Percentiles rank a stretch among this genome's conserved stretches.
These are phyloP conservation scores for Ogataea hybrid DNA, from an alignment of 1,139 yeast genomes.

Conservation along the genomic window DNA sequence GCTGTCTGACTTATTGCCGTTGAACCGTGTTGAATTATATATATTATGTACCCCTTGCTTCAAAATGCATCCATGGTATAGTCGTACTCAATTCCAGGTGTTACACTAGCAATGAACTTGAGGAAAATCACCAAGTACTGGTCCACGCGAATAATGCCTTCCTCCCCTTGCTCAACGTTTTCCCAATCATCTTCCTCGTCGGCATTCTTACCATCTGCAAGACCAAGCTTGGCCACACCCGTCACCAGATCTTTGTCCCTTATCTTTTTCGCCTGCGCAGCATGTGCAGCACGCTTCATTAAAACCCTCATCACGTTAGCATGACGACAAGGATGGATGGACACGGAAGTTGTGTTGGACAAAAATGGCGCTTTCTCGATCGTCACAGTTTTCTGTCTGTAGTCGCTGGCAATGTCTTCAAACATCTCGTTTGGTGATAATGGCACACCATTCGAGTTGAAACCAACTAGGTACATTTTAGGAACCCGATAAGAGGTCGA, in stretches of 20 bases:
- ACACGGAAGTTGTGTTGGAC: constrained; percentile 74
- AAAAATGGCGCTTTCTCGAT: constrained; percentile 90
- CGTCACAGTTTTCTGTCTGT: constrained; percentile 93
- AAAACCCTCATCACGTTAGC: constrained; percentile 91
- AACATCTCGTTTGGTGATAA: constrained; percentile 87
- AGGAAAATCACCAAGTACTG: constrained; percentile 85
- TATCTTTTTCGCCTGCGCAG: constrained; percentile 39
- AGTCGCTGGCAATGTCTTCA: constrained; percentile 89
- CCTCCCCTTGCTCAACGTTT: constrained; percentile 31
- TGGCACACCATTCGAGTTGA: constrained; percentile 79
- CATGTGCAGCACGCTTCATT: constrained; percentile 62
- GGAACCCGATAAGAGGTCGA: constrained; percentile 97
- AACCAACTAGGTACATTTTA: constrained; percentile 88
- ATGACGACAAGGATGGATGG: constrained; percentile 96
- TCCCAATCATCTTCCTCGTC: constrained; percentile 43
- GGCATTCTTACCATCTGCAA: constrained; percentile 36
- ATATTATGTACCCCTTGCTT: constrained; percentile 1
- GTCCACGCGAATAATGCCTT: constrained; percentile 71
- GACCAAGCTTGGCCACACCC: constrained; percentile 43
- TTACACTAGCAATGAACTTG: constrained; percentile 93
- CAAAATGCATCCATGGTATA: constrained; percentile 81
- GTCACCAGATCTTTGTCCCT: constrained; percentile 33
- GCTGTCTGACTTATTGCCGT: not conserved
- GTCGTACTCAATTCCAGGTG: constrained; percentile 97
- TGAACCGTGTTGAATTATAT: constrained; percentile 3